Percentiles rank a stretch among this genome's conserved stretches.
phyloP scores from a whole-genome alignment of 352 stramenopile genomes.

The Pythium angustatum region DNA sequence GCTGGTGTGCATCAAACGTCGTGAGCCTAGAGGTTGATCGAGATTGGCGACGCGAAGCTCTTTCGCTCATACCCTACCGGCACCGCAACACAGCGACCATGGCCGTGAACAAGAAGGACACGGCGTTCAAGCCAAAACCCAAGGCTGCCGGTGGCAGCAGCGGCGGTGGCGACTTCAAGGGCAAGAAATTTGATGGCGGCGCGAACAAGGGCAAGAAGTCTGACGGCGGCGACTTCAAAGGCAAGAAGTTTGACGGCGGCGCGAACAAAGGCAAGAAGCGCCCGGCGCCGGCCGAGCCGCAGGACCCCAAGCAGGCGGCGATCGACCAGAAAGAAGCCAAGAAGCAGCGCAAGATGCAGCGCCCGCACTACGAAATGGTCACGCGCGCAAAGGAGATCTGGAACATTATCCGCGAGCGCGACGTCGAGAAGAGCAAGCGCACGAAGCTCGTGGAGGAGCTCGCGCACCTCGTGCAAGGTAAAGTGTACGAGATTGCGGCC shows the following conservation, averaged over 20 bases:
- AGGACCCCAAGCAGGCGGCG: conserved; percentile 80
- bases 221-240: conserved; percentile 15
- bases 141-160: too few relatives aligned
- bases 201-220: conserved; percentile 13
- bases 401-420: conserved; percentile 92
- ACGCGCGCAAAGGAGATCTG: conserved; percentile 94
- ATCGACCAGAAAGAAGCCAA: conserved; percentile 89
- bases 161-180: conserved; percentile 16
- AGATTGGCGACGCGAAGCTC: background rate
- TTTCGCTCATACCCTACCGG: background rate
- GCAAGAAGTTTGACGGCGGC: conserved; percentile 19
- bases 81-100: conserved; percentile 8
- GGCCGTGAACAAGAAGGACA: conserved; percentile 28
- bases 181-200: conserved; percentile 21
- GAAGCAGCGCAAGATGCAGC: conserved; percentile 94
- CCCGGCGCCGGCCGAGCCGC: conserved; percentile 43
- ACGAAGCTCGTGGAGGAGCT: conserved; percentile 90
- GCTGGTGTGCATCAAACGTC: conserved; percentile 28
- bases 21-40: conserved; percentile 3
- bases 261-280: conserved; percentile 56
- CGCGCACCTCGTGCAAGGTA: conserved; percentile 90
- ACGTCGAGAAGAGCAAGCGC: conserved; percentile 82
- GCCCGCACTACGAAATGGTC: conserved; percentile 93
- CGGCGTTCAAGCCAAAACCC: too few relatives aligned
- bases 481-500: conserved; percentile 93